phyloP scores from a whole-genome alignment of 2,329 filamentous ascomycete species.

The Fusarium anguioides region DNA sequence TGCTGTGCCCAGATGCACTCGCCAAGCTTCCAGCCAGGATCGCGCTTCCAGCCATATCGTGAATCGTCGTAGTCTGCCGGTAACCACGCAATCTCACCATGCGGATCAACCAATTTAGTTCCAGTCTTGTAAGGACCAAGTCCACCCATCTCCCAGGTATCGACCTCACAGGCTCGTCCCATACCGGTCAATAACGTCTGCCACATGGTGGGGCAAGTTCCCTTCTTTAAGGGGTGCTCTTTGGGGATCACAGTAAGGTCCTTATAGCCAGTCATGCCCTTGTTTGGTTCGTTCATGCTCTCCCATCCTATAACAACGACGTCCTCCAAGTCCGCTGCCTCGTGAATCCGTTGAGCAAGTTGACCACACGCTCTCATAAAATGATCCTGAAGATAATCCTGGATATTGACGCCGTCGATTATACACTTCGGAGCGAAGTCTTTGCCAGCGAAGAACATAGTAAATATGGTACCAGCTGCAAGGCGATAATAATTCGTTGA shows the following conservation, averaged over 20 bases:
- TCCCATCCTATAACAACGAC: conserved; percentile 95
- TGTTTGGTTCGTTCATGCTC: conserved; percentile 93
- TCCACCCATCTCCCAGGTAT: conserved; percentile 92
- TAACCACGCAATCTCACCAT: conserved; percentile 87
- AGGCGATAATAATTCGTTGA: conserved; percentile 95
- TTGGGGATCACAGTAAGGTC: conserved; percentile 85
- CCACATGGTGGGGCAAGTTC: conserved; percentile 92
- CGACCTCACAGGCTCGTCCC: conserved; percentile 87
- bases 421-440: conserved; percentile 97
- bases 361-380: conserved; percentile 84
- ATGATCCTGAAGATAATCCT: conserved; percentile 91
- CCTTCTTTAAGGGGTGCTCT: conserved; percentile 91
- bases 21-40: conserved; percentile 90
- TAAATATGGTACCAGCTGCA: conserved; percentile 90
- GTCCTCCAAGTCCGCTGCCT: conserved; percentile 88
- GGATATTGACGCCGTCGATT: conserved; percentile 94
- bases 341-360: conserved; percentile 84
- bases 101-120: conserved; percentile 83
- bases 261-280: conserved; percentile 84
- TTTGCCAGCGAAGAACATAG: conserved; percentile 88
- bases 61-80: conserved; percentile 85
- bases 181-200: conserved; percentile 93
- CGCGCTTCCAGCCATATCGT: conserved; percentile 89
- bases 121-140: conserved; percentile 94
- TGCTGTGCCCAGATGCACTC: conserved; percentile 97